Evolutionary conservation across 2,329 filamentous ascomycete genomes (phyloP), one percentile per base, ranked within the genome.

Genomic region (Purpureocillium takamizusanense): DNA sequence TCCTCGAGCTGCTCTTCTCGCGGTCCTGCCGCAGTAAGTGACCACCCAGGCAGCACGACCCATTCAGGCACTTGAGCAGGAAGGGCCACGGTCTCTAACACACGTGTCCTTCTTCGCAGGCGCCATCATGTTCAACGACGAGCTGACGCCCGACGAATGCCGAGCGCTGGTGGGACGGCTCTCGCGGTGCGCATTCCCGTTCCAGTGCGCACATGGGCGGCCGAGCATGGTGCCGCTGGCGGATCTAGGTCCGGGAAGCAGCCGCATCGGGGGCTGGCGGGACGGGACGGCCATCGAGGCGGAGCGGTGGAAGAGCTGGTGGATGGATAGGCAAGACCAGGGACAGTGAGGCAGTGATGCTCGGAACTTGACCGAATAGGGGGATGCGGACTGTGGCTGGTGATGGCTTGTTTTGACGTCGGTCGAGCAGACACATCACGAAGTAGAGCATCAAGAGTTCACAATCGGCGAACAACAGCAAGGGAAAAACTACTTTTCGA

Each of bases 111-210:
- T 25, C 10, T 10, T 25, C 21, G 1, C 13, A 72, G 69, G 65
- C 28, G 84, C 86, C 3, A 79, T 92, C 54, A 90, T 89, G 84
- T 94, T 94, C 60, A 90, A 90, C 48, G 86, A 94, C 51, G 53
- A 62, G 6, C 60, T 92, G 7, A 68, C 66, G 0, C 45, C 54
- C 1, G 58, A 66, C 0, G 70, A 86, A 45, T 90, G 86, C 48
- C 47, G 60, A 9, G 53, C 57, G 1, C 57, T 92, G 27, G 55
- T 90, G 0, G 43, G 39, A 2, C 66, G 67, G 3, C 60, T 92
- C n/a, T 69, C 72, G 0, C 53, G 51, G 1, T 88, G 83, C 47
- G 69, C 67, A 0, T 86, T 90, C 44, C 86, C 86, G 0, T 92
- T 92, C 47, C 81, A 86, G 53, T 94, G 86, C 58, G 86, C 86